Evolutionary conservation across 768 basidiomycete species (phyloP).

Genomic region (Tulasnella sp.): DNA sequence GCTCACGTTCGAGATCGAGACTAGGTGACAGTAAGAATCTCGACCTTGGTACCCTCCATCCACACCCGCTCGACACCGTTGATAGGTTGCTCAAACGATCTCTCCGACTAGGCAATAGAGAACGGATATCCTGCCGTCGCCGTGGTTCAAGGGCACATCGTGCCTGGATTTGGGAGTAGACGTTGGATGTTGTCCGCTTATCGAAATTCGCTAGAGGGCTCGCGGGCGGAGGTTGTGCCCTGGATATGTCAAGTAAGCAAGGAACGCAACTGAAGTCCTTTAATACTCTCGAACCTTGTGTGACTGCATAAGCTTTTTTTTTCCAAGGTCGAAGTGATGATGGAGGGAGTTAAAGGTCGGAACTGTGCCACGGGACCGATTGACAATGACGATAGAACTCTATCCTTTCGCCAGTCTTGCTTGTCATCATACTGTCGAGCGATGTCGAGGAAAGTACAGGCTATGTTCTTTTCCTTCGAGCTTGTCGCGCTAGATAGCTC

Average conservation of each 20-base stretch:
- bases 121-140: conserved; percentile 16
- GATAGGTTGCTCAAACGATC: not conserved
- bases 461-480: conserved; percentile 65
- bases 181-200: conserved; percentile 57
- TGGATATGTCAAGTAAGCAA: conserved; percentile 18
- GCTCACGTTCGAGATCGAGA: conserved; percentile 74
- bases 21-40: conserved; percentile 67
- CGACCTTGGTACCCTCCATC: conserved; percentile 64
- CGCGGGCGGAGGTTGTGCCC: conserved; percentile 52
- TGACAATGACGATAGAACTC: conserved; percentile 78
- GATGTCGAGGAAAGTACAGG: conserved; percentile 70
- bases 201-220: conserved; percentile 41
- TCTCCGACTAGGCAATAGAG: not conserved
- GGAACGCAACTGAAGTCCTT: not conserved
- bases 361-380: conserved; percentile 59
- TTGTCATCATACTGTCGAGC: conserved; percentile 73
- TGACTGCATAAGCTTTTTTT: conserved; percentile 54
- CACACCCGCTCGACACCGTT: conserved; percentile 42
- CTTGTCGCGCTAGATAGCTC: conserved; percentile 54
- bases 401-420: conserved; percentile 76
- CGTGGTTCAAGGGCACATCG: conserved; percentile 50
- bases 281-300: conserved; percentile 42
- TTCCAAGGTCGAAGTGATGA: conserved; percentile 47
- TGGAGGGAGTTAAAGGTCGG: conserved; percentile 47
- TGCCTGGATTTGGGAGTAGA: conserved; percentile 61